A percentile compares a stretch with the other conserved stretches of the same genome.
These are phyloP conservation scores for Penicillium riverlandense DNA, from an alignment of 495 filamentous ascomycete genomes.

Conservation along the genomic window DNA sequence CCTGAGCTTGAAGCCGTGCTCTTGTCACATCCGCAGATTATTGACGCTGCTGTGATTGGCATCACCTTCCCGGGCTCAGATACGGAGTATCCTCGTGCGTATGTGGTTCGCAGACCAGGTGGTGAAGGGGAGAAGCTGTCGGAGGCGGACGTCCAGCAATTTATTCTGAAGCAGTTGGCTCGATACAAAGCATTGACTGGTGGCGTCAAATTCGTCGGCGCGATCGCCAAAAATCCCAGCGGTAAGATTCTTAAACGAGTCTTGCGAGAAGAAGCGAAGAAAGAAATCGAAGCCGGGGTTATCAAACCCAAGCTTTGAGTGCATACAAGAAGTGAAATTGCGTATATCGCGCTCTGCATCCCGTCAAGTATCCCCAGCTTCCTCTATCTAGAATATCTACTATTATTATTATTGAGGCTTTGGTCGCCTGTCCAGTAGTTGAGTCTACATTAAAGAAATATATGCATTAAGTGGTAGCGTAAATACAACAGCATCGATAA, in stretches of 20 bases:
- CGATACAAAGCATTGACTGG: constrained; percentile 69
- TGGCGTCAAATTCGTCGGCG: constrained; percentile 69
- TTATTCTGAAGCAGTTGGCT: constrained; percentile 47
- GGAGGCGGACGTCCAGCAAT: constrained; percentile 50
- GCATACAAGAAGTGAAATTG: neutral
- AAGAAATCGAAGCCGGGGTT: constrained; percentile 19
- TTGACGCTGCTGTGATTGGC: constrained; percentile 75
- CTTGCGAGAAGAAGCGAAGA: constrained; percentile 41
- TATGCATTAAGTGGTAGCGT: too few relatives aligned
- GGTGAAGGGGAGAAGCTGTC: constrained; percentile 35
- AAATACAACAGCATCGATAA: too few relatives aligned
- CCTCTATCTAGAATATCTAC: too few relatives aligned
- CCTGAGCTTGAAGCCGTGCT: constrained; percentile 74
- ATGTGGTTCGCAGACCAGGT: constrained; percentile 50
- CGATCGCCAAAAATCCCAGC: constrained; percentile 69
- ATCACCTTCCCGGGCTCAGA: constrained; percentile 52
- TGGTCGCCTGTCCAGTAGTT: too few relatives aligned
- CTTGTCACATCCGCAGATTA: constrained; percentile 56
- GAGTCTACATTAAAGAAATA: too few relatives aligned
- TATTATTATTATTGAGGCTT: neutral
- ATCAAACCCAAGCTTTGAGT: constrained; percentile 16
- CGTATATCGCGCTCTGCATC: too few relatives aligned
- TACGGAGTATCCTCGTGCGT: constrained; percentile 74
- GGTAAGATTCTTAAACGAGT: constrained; percentile 79
- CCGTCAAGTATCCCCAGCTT: too few relatives aligned